phyloP scores from a whole-genome alignment of 2,329 filamentous ascomycete species.

The Fusarium equiseti region DNA sequence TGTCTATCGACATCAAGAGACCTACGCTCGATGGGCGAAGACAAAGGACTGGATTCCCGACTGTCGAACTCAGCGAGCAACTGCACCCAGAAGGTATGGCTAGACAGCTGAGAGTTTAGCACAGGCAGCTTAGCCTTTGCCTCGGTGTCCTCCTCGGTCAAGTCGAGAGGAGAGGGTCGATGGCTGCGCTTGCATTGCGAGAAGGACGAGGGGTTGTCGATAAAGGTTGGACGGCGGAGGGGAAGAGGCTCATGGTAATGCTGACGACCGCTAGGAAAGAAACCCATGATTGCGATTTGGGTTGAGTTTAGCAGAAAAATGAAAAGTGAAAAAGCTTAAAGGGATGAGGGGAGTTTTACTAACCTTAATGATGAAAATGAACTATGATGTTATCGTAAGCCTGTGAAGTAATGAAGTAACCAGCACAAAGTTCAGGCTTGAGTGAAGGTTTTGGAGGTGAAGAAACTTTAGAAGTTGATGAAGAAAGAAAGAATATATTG shows the following conservation, averaged over 20 bases:
- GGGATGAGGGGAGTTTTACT: neutral
- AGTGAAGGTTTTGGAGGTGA: neutral
- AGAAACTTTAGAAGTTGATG: neutral
- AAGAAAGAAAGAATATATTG: neutral
- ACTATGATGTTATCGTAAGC: neutral
- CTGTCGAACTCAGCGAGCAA: neutral
- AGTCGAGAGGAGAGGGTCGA: constrained; percentile 1
- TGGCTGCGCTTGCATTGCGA: constrained; percentile 4
- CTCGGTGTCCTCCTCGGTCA: neutral
- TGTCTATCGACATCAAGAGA: neutral
- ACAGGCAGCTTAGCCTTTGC: neutral
- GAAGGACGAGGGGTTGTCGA: neutral
- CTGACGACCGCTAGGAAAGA: neutral
- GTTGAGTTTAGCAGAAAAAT: neutral
- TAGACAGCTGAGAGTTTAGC: neutral
- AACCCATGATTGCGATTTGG: constrained; percentile 7
- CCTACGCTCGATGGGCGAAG: neutral
- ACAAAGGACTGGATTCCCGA: too few relatives aligned
- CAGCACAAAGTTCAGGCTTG: neutral
- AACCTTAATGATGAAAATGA: neutral
- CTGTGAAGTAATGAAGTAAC: neutral
- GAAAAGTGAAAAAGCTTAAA: neutral
- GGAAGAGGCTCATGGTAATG: constrained; percentile 21
- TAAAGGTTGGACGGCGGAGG: neutral
- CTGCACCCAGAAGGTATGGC: neutral